Base-by-base conservation (phyloP, 139 green algal genomes). In the Penium margaritaceum region DNA sequence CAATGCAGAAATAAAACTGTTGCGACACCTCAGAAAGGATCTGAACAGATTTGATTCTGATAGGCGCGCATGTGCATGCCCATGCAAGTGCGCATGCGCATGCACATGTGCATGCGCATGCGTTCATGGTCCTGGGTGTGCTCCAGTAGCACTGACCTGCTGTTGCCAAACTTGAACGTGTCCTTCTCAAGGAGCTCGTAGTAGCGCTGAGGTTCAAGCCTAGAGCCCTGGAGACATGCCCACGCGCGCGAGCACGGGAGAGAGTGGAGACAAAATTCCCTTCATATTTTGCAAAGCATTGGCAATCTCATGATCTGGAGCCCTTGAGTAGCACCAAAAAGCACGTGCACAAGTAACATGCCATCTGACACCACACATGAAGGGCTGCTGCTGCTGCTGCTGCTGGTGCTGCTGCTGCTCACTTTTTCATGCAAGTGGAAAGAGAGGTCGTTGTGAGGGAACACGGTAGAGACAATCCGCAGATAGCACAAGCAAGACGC, bases 181-280 rank as follows among this genome's bases (percentile, higher is more conserved):
- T 97, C 92, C 83, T 90, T 79, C 63, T 91, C 79, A 51, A 95
- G 72, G 53, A 97, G 83, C 85, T 96, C 90, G 58, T 95, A 93
- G 84, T 92, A 96, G 2, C 72, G 29, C 24, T 75, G 72, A 4
- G 72, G 0, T 1, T 79, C 72, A 32, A 79, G 77, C 1, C 72
- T 34, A 32, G 36, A 44, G 1, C 53, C 32, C 72, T 79, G 72
- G 65, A 64, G 1, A 24, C 57, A 66, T 19, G 21, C 2, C 19
- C 32, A 38, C 33, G n/a, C 1, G 1, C 2, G 2, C 57, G n/a
- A 32, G 2, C 33, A 46, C 19, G 1, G 43, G 17, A 54, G 19
- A 19, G 21, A 19, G 43, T n/a, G n/a, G n/a, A n/a, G n/a, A n/a
- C n/a, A n/a, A n/a, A n/a, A n/a, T n/a, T n/a, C n/a, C n/a, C n/a